phyloP scores from a whole-genome alignment of 495 filamentous ascomycete species.

The Aspergillus conjunctus region DNA sequence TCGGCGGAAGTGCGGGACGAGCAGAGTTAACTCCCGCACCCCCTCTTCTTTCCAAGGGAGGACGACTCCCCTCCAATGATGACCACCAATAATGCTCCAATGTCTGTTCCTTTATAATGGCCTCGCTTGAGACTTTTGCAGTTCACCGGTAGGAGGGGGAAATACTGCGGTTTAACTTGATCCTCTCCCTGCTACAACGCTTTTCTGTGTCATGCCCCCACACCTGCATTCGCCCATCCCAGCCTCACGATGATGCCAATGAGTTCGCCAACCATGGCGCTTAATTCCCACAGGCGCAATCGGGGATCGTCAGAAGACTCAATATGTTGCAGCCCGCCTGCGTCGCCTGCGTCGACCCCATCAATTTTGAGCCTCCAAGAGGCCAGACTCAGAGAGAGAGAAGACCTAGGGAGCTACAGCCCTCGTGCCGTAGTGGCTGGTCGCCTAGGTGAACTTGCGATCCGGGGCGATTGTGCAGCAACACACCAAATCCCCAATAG shows the following conservation, averaged over 20 bases:
- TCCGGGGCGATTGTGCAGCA: slow-evolving; percentile 49
- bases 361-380: slow-evolving; percentile 42
- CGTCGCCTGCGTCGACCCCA: slow-evolving; percentile 40
- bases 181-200: slow-evolving; percentile 4
- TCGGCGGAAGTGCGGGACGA: slow-evolving; percentile 12
- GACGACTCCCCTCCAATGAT: slow-evolving; percentile 15
- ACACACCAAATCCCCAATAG: slow-evolving; percentile 30
- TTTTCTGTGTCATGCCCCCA: slow-evolving; percentile 31
- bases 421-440: slow-evolving; percentile 66
- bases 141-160: slow-evolving; percentile 9
- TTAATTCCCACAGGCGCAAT: slow-evolving; percentile 47
- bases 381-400: slow-evolving; percentile 35
- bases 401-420: slow-evolving; percentile 50
- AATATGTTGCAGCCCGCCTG: slow-evolving; percentile 37
- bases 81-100: slow-evolving; percentile 12
- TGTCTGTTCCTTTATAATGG: slow-evolving; percentile 15
- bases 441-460: slow-evolving; percentile 61
- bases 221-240: slow-evolving; percentile 18
- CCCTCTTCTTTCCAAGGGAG: slow-evolving; percentile 18
- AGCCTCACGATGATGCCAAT: slow-evolving; percentile 42
- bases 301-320: slow-evolving; percentile 41
- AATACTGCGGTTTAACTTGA: not conserved
- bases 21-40: not conserved
- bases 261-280: slow-evolving; percentile 24
- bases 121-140: slow-evolving; percentile 5